phyloP scores from a whole-genome alignment of 139 green algal genomes.

The Coelastrella sp. region DNA sequence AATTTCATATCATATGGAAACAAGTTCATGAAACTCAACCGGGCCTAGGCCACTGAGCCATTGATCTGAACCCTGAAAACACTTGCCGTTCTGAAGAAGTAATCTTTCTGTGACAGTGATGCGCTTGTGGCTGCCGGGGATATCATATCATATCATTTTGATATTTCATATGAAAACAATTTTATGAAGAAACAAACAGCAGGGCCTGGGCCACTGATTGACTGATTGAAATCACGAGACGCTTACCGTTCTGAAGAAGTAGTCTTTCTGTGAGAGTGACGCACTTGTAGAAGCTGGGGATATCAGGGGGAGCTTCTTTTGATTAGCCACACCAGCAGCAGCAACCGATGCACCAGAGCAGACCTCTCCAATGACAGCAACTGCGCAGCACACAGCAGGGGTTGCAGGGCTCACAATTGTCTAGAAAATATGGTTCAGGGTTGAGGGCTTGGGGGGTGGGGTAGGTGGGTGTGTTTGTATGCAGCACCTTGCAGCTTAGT shows the following conservation, averaged over 20 bases:
- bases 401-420: background rate
- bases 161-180: too few species aligned
- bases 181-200: background rate
- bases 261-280: background rate
- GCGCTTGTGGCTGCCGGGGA: constrained; percentile 14
- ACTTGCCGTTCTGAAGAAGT: constrained; percentile 11
- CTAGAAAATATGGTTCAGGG: background rate
- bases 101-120: constrained; percentile 4
- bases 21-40: too few species aligned
- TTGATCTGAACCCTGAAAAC: background rate
- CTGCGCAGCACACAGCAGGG: constrained; percentile 3
- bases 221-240: background rate
- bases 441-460: too few species aligned
- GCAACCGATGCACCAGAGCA: constrained; percentile 30
- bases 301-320: background rate
- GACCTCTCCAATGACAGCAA: constrained; percentile 31
- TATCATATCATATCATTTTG: too few species aligned
- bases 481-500: too few species aligned
- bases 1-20: too few species aligned
- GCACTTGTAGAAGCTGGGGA: constrained; percentile 24
- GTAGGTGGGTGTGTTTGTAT: too few species aligned
- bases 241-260: constrained; percentile 19
- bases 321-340: constrained; percentile 12
- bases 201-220: background rate
- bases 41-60: background rate